A percentile compares a stretch with the other conserved stretches of the same genome.
Conservation (phyloP, 768 basidiomycete species). For the Lentinula boryana region DNA sequence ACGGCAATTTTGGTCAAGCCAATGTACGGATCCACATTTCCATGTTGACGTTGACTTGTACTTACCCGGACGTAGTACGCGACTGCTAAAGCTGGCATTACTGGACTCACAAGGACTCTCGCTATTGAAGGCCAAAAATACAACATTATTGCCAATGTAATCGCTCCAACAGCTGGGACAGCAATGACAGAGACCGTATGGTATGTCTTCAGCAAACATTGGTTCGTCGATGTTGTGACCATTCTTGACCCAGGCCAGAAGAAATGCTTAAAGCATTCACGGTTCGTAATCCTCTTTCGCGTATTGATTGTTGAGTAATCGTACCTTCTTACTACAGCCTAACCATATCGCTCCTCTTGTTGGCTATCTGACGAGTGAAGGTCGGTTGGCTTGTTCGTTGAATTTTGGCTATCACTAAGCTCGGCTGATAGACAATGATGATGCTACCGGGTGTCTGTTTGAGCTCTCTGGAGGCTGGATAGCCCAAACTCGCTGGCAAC, state of each 20-base stretch:
- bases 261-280: constrained; percentile 90
- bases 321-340: constrained; percentile 41
- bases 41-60: not conserved
- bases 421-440: constrained; percentile 49
- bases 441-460: constrained; percentile 71
- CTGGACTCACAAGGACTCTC: constrained; percentile 84
- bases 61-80: constrained; percentile 52
- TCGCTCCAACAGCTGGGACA: constrained; percentile 85
- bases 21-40: constrained; percentile 43
- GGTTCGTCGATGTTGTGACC: not conserved
- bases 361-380: constrained; percentile 80
- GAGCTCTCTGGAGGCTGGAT: constrained; percentile 91
- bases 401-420: no score
- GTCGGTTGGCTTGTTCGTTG: constrained; percentile 19
- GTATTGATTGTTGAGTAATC: not conserved
- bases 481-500: constrained; percentile 90
- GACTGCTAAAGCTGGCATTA: constrained; percentile 88
- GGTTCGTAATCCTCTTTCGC: constrained; percentile 27
- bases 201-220: constrained; percentile 25
- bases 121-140: constrained; percentile 91
- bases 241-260: constrained; percentile 45
- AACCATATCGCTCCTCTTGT: constrained; percentile 92
- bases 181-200: constrained; percentile 88
- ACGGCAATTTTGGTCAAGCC: constrained; percentile 93
- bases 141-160: constrained; percentile 82